Percentiles rank a stretch among this genome's conserved stretches.
These are phyloP conservation scores for Eucalyptus pauciflora DNA, from an alignment of 345 rosid species.

Conservation along the genomic window DNA sequence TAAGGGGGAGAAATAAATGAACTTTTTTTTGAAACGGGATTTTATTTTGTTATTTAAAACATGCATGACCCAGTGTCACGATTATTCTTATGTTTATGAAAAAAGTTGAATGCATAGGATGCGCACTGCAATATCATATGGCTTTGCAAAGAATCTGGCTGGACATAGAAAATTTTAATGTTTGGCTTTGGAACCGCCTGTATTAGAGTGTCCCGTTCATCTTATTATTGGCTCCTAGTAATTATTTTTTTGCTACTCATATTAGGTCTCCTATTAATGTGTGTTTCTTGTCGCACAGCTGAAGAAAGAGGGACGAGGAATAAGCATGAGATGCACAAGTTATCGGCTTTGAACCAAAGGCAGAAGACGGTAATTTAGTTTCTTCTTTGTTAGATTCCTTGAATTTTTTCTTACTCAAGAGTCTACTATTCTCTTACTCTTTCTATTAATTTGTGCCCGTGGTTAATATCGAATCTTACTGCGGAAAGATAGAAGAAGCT, in stretches of 20 bases:
- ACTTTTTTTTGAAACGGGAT: background rate
- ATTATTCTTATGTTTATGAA: background rate
- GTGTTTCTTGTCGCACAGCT: constrained; percentile 20
- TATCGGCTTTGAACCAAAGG: constrained; percentile 84
- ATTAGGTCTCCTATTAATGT: background rate
- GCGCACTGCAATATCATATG: background rate
- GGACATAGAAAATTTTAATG: background rate
- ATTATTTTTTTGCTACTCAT: background rate
- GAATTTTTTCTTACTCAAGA: too few relatives aligned
- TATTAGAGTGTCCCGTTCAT: background rate
- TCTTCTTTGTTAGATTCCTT: too few relatives aligned
- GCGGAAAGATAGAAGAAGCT: too few relatives aligned
- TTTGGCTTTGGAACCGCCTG: background rate
- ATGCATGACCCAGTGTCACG: background rate
- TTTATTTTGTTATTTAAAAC: background rate
- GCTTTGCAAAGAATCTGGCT: background rate
- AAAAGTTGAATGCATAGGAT: background rate
- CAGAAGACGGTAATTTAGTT: constrained; percentile 28
- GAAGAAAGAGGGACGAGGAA: constrained; percentile 96
- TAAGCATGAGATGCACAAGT: constrained; percentile 93
- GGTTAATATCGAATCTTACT: too few relatives aligned
- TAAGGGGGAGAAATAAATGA: background rate
- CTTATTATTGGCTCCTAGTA: background rate
- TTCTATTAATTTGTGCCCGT: too few relatives aligned
- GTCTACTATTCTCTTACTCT: too few relatives aligned